Evolutionary conservation across 1,139 yeast species (phyloP).

Genomic region (Kodamaea suecica): DNA sequence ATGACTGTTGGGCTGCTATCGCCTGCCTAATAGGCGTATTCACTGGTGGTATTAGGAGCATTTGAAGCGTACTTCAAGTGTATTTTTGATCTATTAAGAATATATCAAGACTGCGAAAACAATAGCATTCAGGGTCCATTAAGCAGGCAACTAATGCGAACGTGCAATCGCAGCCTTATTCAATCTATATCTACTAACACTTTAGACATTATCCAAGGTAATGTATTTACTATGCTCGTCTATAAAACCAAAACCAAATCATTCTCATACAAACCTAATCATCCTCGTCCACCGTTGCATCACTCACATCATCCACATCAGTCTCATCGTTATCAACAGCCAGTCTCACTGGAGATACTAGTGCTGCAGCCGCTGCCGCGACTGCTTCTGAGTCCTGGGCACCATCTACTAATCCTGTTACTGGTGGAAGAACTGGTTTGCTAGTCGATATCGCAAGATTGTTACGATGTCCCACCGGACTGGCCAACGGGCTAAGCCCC

Average conservation of each 20-base stretch:
- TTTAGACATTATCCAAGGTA: too few relatives aligned
- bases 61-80: too few relatives aligned
- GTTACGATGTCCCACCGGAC: conserved; percentile 12
- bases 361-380: background rate
- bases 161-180: too few relatives aligned
- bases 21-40: conserved; percentile 19
- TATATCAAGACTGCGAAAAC: too few relatives aligned
- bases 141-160: too few relatives aligned
- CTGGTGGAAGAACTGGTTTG: conserved; percentile 29
- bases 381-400: conserved; percentile 7
- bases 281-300: conserved; percentile 10
- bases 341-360: conserved; percentile 8
- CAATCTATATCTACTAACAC: too few relatives aligned
- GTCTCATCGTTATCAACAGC: conserved; percentile 25
- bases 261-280: too few relatives aligned
- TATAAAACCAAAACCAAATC: too few relatives aligned
- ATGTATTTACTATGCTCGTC: too few relatives aligned
- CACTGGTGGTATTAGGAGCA: too few relatives aligned
- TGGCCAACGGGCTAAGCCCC: conserved; percentile 19
- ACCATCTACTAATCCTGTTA: conserved; percentile 28
- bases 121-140: too few relatives aligned
- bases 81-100: too few relatives aligned
- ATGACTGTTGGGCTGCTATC: conserved; percentile 11
- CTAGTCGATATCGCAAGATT: background rate
- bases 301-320: conserved; percentile 13